A percentile compares a stretch with the other conserved stretches of the same genome.
Conservation (phyloP, 179 eudicot genomes). For the Pouteria campechiana region DNA sequence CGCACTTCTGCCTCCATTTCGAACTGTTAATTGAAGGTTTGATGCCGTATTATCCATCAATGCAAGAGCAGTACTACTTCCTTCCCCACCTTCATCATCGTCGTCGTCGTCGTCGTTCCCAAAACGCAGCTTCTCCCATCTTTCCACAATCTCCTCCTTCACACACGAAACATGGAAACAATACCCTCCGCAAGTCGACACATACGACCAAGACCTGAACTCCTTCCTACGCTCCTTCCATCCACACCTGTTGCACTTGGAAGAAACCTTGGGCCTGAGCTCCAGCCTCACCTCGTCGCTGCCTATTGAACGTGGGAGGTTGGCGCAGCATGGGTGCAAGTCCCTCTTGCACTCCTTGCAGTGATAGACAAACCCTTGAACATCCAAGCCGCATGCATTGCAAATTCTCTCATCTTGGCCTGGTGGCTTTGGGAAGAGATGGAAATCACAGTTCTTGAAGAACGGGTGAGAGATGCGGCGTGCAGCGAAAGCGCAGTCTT, state of each 20-base stretch:
- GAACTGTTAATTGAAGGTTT: too few species aligned
- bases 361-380: slow-evolving; percentile 12
- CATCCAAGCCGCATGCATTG: slow-evolving; percentile 13
- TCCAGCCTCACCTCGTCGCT: neutral
- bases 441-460: slow-evolving; percentile 3
- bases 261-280: neutral
- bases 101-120: too few species aligned
- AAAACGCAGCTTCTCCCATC: slow-evolving; percentile 4
- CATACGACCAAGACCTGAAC: slow-evolving; percentile 14
- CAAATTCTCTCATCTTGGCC: neutral
- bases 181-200: slow-evolving; percentile 7
- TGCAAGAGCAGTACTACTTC: too few species aligned
- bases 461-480: neutral
- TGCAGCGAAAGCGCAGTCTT: neutral
- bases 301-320: too few species aligned
- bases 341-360: slow-evolving; percentile 1
- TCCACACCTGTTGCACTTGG: slow-evolving; percentile 17
- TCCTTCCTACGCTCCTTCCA: neutral
- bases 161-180: slow-evolving; percentile 18
- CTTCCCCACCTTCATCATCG: too few species aligned
- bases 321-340: slow-evolving; percentile 17
- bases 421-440: neutral
- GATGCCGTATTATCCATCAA: too few species aligned
- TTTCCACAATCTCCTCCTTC: slow-evolving; percentile 8
- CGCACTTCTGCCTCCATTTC: too few species aligned